Conservation (phyloP, 139 green algal species). For the Chlorella sp. region DNA sequence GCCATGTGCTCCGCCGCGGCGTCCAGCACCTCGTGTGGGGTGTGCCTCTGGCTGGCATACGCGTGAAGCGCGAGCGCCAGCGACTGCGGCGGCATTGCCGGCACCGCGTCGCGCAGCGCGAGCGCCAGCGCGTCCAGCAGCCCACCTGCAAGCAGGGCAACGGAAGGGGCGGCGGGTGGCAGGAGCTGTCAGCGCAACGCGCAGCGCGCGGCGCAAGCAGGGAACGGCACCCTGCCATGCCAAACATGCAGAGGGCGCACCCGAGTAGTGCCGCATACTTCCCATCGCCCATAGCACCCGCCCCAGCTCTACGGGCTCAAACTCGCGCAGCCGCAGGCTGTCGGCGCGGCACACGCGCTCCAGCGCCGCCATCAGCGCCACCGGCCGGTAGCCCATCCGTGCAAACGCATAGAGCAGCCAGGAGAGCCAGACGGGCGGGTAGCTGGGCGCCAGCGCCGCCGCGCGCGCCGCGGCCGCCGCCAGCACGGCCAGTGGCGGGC, state of each 20-base stretch:
- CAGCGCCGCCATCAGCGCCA: neutral
- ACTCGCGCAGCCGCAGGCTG: neutral
- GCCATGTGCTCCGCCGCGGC: constrained; percentile 26
- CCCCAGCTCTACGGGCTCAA: neutral
- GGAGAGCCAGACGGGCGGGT: neutral
- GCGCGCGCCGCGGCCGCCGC: neutral
- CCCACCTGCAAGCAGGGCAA: neutral
- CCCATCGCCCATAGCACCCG: constrained; percentile 10
- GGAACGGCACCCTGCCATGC: neutral
- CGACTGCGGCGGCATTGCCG: neutral
- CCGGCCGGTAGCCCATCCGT: neutral
- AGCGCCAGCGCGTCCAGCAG: constrained; percentile 15
- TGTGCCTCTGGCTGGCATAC: constrained; percentile 11
- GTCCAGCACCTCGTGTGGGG: constrained; percentile 31
- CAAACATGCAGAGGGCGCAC: neutral
- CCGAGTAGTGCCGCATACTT: neutral
- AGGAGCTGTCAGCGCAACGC: neutral
- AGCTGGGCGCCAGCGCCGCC: neutral
- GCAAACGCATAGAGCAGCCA: constrained; percentile 26
- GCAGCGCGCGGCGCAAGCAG: neutral
- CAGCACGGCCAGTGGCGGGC: constrained; percentile 2
- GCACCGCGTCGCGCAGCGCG: constrained; percentile 1
- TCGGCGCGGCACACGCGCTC: no score
- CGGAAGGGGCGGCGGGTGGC: neutral
- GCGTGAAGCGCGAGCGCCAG: constrained; percentile 21